A percentile compares a stretch with the other conserved stretches of the same genome.
These are phyloP conservation scores for Ganoderma sp. DNA, from an alignment of 1,284 basidiomycete species.

Conservation along the genomic window DNA sequence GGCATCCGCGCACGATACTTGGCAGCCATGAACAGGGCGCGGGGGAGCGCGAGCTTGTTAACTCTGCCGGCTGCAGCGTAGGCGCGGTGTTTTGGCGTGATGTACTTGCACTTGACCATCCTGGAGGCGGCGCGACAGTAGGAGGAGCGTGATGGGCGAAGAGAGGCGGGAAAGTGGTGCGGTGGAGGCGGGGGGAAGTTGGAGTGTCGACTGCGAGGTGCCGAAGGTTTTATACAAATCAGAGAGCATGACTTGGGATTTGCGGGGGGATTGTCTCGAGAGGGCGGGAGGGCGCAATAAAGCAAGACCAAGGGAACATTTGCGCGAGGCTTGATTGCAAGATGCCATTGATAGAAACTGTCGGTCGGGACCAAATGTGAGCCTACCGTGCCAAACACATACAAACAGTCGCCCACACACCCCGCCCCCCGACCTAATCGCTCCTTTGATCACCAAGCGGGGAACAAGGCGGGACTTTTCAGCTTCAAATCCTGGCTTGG, in stretches of 20 bases:
- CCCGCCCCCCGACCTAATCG: conserved; percentile 14
- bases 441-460: conserved; percentile 14
- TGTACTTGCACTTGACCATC: conserved; percentile 7
- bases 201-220: background rate
- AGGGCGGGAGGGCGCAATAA: conserved; percentile 23
- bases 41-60: conserved; percentile 4
- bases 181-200: conserved; percentile 8
- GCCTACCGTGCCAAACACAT: conserved; percentile 29
- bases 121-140: conserved; percentile 4
- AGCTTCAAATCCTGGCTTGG: conserved; percentile 1
- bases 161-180: background rate
- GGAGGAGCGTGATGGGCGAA: background rate
- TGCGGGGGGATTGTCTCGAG: conserved; percentile 21
- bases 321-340: conserved; percentile 25
- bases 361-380: conserved; percentile 25
- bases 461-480: conserved; percentile 28
- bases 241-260: conserved; percentile 7
- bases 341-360: conserved; percentile 25
- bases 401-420: conserved; percentile 30
- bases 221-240: conserved; percentile 19
- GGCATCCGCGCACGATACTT: conserved; percentile 22
- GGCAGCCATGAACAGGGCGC: conserved; percentile 17
- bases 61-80: background rate
- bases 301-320: conserved; percentile 25
- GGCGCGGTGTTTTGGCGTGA: conserved; percentile 12